Evolutionary conservation across 768 basidiomycete genomes (phyloP), one percentile per base, ranked within the genome.

Genomic region (Panaeolus cyanescens): DNA sequence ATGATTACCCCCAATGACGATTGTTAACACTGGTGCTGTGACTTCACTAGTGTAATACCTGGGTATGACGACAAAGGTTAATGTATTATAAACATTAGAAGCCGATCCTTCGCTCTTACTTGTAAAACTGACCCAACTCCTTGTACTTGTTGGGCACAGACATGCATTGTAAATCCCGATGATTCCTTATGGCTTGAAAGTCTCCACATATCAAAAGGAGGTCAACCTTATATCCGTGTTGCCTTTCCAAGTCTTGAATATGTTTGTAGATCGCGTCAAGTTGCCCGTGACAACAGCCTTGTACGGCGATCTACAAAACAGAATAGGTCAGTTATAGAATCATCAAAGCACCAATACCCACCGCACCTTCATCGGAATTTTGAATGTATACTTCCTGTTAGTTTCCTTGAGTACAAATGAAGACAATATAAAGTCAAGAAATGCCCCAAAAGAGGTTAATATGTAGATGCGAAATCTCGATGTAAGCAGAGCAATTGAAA

Each of bases 1-100:
- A 72, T 99, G 97, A 71, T 99, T 99, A 8, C 97, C 97, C 15
- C 97, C 97, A 68, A 99, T 97, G 54, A 99, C 87, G 12, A 99
- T 79, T 0, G 97, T 99, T 71, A 96, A 75, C 4, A 96, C 73
- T 0, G 96, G 95, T 2, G 96, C 95, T n/a, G 65, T 76, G 68
- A 81, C 88, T 70, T 90, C 81, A 1, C 94, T 93, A 1, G 86
- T 88, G 70, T 99, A 98, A 73, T 99, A 99, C 68, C 91, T 93
- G 59, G 42, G 45, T 28, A 20, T 37, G 40, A 60, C 58, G n/a
- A 15, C 60, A 25, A 55, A 54, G 32, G 32, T 13, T 45, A 25
- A 33, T 32, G n/a, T 12, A 32, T n/a, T n/a, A n/a, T n/a, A 61
- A 17, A 63, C 32, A 62, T 53, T 19, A 20, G 8, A 54, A 39